phyloP scores from a whole-genome alignment of 768 basidiomycete genomes.

The Piloderma croceum region DNA sequence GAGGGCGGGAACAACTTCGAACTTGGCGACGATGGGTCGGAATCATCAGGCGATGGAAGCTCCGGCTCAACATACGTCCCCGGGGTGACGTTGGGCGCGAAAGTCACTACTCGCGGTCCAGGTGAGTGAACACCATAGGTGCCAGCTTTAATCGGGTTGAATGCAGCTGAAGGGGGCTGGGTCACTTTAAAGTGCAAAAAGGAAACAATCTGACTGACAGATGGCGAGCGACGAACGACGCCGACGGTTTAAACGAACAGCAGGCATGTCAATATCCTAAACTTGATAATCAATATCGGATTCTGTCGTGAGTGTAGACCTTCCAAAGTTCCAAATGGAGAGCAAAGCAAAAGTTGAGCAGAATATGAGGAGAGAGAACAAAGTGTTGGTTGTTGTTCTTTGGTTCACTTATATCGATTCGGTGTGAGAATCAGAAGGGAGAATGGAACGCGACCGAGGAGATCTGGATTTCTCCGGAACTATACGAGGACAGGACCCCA shows the following conservation, averaged over 20 bases:
- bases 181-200: background rate
- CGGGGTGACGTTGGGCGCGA: conserved; percentile 59
- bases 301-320: too few relatives aligned
- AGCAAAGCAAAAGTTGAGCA: too few relatives aligned
- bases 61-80: conserved; percentile 40
- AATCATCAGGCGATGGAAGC: conserved; percentile 15
- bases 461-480: too few relatives aligned
- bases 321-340: too few relatives aligned
- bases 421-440: too few relatives aligned
- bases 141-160: conserved; percentile 45
- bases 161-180: conserved; percentile 14
- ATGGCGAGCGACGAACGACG: conserved; percentile 37
- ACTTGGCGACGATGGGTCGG: conserved; percentile 29
- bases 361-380: too few relatives aligned
- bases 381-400: too few relatives aligned
- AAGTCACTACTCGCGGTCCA: conserved; percentile 47
- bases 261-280: too few relatives aligned
- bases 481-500: too few relatives aligned
- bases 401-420: too few relatives aligned
- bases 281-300: too few relatives aligned
- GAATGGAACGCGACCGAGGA: too few relatives aligned
- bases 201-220: conserved; percentile 19
- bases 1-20: conserved; percentile 53
- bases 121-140: conserved; percentile 43
- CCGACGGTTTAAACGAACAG: conserved; percentile 30